Base-by-base conservation (phyloP, 352 stramenopile species). In the Albugo candida region DNA sequence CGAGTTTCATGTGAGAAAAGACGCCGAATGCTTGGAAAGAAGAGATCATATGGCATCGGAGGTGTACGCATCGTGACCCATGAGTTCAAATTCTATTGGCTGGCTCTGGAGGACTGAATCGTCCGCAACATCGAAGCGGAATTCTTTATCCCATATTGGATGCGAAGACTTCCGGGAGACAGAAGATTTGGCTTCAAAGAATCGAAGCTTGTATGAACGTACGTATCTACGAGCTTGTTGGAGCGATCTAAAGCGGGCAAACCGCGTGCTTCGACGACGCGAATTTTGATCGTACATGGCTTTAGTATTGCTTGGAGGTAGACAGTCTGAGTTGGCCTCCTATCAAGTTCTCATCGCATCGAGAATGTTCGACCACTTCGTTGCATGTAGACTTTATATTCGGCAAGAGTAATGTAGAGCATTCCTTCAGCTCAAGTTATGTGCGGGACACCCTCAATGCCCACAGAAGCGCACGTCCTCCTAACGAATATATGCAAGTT, bases 81-180 rank as follows among this genome's bases (percentile, higher is more conserved):
- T 92, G 61, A 95, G 81, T 61, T 80, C 95, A 61, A 99, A 98
- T 56, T 98, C 88, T 40, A 99, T 87, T 13, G 95, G 95, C 53
- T 97, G 92, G 59, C 97, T 95, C 70, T 99, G 94, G 21, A 99
- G 64, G 18, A 98, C 69, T 14, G 85, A 95, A 67, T 99, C 95
- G 62, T 98, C 94, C 16, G 85, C 83, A 37, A 99, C 91, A 51
- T 99, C 93, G 59, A 99, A 98, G 53, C 93, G 83, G 62, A 98
- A 98, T 59, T 99, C 94, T 60, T 98, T 88, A 59, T 97, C 86
- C 87, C 91, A 99, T 16, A 83, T 71, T n/a, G 95, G 95, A 67
- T 97, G 92, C 8, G 96, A 64, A 37, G 81, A 95, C 67, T 95
- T 95, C 55, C 87, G 80, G 50, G 74, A 92, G 11, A 95, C 80